Percentiles rank a stretch among this genome's conserved stretches.
Evolutionary conservation across 768 basidiomycete genomes (phyloP).

Genomic region (Roridomyces roridus): DNA sequence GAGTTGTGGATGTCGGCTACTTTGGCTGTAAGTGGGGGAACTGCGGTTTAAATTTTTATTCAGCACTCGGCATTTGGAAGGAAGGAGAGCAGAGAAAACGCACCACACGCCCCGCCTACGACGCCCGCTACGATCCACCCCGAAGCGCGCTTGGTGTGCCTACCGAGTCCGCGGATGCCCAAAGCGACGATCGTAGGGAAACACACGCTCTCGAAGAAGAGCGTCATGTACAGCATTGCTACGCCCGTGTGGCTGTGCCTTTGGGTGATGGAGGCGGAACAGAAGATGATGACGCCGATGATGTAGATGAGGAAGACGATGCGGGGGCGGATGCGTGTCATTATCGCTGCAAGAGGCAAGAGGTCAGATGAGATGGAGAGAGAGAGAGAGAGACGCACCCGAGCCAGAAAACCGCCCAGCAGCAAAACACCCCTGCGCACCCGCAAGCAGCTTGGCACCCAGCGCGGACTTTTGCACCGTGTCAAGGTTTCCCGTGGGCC

Average conservation of each 20-base stretch:
- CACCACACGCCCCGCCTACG: conserved; percentile 39
- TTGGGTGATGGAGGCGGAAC: conserved; percentile 35
- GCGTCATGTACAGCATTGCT: conserved; percentile 36
- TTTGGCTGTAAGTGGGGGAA: conserved; percentile 37
- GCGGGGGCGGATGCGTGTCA: conserved; percentile 37
- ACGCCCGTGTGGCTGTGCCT: conserved; percentile 33
- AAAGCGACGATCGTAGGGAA: conserved; percentile 43
- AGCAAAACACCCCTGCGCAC: conserved; percentile 40
- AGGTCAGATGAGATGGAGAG: not conserved
- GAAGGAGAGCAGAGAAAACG: not conserved
- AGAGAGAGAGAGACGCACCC: conserved; percentile 23
- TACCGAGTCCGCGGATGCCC: conserved; percentile 39
- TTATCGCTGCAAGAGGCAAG: conserved; percentile 25
- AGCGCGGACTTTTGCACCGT: conserved; percentile 27
- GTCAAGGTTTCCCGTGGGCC: not conserved
- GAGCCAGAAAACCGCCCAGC: conserved; percentile 38
- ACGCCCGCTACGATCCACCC: conserved; percentile 40
- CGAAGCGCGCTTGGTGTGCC: conserved; percentile 40
- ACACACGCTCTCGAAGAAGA: conserved; percentile 43
- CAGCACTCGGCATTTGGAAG: not conserved
- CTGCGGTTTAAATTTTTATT: conserved; percentile 11
- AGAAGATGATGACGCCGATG: conserved; percentile 35
- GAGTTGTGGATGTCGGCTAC: conserved; percentile 37
- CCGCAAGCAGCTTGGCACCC: conserved; percentile 38
- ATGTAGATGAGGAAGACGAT: conserved; percentile 37